A percentile compares a stretch with the other conserved stretches of the same genome.
Evolutionary conservation across 495 filamentous ascomycete genomes (phyloP).

Genomic region (Neurospora cerealis): DNA sequence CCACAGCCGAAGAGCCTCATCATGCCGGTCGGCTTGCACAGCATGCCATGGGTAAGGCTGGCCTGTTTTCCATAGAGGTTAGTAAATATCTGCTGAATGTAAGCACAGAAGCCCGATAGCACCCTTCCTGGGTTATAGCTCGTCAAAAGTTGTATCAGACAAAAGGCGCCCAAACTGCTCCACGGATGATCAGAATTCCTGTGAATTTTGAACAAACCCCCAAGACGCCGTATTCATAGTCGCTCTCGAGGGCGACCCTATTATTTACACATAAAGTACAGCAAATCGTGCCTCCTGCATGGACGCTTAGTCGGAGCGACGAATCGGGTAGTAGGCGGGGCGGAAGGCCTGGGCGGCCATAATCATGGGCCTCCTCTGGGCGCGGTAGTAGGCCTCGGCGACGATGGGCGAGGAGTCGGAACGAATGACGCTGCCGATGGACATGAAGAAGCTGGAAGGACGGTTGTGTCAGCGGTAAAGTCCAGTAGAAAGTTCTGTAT

Average conservation of each 20-base stretch:
- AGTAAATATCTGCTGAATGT: neutral
- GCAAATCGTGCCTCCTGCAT: neutral
- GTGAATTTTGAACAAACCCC: neutral
- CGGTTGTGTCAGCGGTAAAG: neutral
- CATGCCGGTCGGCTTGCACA: neutral
- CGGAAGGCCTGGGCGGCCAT: conserved; percentile 45
- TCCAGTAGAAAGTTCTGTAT: neutral
- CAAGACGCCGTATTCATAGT: neutral
- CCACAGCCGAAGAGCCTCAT: neutral
- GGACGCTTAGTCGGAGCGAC: conserved; percentile 4
- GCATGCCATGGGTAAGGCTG: neutral
- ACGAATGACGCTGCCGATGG: conserved; percentile 90
- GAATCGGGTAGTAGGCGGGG: conserved; percentile 6
- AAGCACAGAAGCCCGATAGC: neutral
- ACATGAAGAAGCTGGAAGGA: conserved; percentile 88
- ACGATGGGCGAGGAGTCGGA: conserved; percentile 60
- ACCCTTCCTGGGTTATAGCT: neutral
- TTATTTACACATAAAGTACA: conserved; percentile 1
- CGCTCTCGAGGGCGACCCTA: neutral
- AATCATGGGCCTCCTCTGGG: conserved; percentile 51
- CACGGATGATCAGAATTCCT: neutral
- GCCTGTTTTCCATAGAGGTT: neutral
- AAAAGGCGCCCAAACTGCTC: neutral
- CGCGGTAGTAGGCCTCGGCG: conserved; percentile 50
- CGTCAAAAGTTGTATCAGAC: neutral